A percentile compares a stretch with the other conserved stretches of the same genome.
phyloP scores from a whole-genome alignment of 2,329 filamentous ascomycete species.

The Neurospora sp. region DNA sequence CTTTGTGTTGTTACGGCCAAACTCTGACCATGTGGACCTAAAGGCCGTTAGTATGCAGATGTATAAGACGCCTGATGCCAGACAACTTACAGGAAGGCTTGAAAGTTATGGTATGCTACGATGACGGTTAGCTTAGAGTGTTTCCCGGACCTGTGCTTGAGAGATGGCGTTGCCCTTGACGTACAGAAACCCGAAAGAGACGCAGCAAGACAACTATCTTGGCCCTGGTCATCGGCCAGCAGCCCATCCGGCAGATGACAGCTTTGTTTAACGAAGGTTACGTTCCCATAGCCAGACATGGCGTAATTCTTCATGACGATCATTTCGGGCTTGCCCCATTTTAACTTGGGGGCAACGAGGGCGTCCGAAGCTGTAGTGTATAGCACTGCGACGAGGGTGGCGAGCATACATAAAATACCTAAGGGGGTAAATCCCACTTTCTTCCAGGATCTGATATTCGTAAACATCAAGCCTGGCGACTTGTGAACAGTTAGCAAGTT shows the following conservation, averaged over 20 bases:
- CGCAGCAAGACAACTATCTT: slow-evolving; percentile 55
- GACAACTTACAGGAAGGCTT: slow-evolving; percentile 39
- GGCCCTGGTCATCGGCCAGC: slow-evolving; percentile 29
- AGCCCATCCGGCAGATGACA: slow-evolving; percentile 53
- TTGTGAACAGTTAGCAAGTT: slow-evolving; percentile 4
- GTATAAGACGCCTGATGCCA: background rate
- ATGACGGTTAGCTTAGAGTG: background rate
- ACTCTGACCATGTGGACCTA: slow-evolving; percentile 36
- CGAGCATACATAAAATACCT: slow-evolving; percentile 52
- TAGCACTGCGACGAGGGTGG: slow-evolving; percentile 56
- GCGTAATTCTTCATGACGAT: slow-evolving; percentile 46
- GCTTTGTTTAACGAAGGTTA: slow-evolving; percentile 38
- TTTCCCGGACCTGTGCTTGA: background rate
- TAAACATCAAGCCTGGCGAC: slow-evolving; percentile 63
- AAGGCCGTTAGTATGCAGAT: background rate
- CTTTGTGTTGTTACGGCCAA: slow-evolving; percentile 32
- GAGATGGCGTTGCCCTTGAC: slow-evolving; percentile 4
- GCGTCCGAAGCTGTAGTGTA: slow-evolving; percentile 71
- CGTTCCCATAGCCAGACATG: slow-evolving; percentile 53
- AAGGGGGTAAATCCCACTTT: slow-evolving; percentile 55
- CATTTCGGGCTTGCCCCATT: slow-evolving; percentile 41
- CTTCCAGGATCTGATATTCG: slow-evolving; percentile 54
- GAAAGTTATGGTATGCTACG: slow-evolving; percentile 55
- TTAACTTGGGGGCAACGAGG: slow-evolving; percentile 63
- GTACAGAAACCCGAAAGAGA: slow-evolving; percentile 55